These are phyloP conservation scores for Amaranthus palmeri DNA, from an alignment of 148 eudicot genomes.

Conservation along the genomic window DNA sequence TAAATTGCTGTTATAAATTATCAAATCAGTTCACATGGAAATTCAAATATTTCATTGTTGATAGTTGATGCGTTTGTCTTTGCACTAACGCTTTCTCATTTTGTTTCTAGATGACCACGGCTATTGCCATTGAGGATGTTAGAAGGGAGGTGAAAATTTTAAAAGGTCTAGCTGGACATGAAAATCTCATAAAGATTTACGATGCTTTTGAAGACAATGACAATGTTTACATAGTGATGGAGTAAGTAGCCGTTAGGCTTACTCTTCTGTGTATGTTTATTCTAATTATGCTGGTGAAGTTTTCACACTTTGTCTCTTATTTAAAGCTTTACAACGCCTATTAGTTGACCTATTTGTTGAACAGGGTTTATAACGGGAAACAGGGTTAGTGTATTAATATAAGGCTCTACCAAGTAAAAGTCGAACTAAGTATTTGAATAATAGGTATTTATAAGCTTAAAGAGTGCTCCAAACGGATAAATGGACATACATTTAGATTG, in stretches of 20 bases:
- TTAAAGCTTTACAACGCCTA: too few species aligned
- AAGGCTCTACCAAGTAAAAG: too few species aligned
- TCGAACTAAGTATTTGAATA: too few species aligned
- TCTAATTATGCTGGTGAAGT: background rate
- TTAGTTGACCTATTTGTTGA: too few species aligned
- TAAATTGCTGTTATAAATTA: background rate
- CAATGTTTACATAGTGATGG: slow-evolving; percentile 93
- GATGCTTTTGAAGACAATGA: slow-evolving; percentile 91
- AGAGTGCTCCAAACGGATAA: too few species aligned
- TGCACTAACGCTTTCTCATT: slow-evolving; percentile 8
- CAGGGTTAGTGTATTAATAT: too few species aligned
- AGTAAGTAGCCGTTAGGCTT: slow-evolving; percentile 45
- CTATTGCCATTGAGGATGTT: slow-evolving; percentile 95
- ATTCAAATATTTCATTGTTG: background rate
- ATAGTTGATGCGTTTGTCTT: background rate
- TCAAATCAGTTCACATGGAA: background rate
- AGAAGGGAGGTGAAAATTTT: slow-evolving; percentile 90
- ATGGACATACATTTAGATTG: too few species aligned
- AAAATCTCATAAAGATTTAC: slow-evolving; percentile 65
- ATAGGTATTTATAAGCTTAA: too few species aligned
- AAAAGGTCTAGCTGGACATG: slow-evolving; percentile 78
- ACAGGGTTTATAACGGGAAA: too few species aligned
- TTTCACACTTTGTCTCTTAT: background rate
- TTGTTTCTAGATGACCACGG: slow-evolving; percentile 78
- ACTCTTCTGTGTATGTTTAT: background rate